phyloP scores from a whole-genome alignment of 257 asterid species.

The Penstemon barbatus region DNA sequence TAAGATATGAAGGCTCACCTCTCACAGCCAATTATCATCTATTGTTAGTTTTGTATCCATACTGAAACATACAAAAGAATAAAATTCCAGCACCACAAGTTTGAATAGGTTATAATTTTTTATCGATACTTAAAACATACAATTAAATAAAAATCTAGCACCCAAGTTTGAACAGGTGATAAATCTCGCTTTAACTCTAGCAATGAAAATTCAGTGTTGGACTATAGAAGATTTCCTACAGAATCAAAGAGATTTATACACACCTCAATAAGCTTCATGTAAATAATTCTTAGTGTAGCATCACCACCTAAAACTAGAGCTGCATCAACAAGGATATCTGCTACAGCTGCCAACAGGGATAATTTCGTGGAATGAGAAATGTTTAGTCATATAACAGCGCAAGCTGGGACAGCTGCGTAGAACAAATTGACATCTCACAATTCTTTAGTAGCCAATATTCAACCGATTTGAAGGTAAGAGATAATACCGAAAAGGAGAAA shows the following conservation, averaged over 20 bases:
- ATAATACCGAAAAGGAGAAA: too few relatives aligned
- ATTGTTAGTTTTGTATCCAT: conserved; percentile 14
- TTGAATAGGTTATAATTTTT: conserved; percentile 1
- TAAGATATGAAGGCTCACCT: conserved; percentile 9
- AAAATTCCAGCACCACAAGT: conserved; percentile 23
- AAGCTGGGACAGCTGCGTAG: conserved; percentile 26
- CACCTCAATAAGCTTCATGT: conserved; percentile 91
- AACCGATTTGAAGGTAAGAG: background rate
- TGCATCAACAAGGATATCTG: conserved; percentile 94
- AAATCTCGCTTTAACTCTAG: conserved; percentile 14
- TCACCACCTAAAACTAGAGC: conserved; percentile 96
- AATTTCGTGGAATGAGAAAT: conserved; percentile 30
- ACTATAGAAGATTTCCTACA: conserved; percentile 17
- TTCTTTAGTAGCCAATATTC: background rate
- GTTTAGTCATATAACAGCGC: conserved; percentile 19
- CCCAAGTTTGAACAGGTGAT: conserved; percentile 10
- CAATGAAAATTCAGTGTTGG: conserved; percentile 5
- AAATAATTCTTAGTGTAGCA: conserved; percentile 76
- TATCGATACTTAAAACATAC: too few relatives aligned
- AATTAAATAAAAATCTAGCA: conserved; percentile 4
- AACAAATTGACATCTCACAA: background rate
- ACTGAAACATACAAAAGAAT: conserved; percentile 13
- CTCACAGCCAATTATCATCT: conserved; percentile 15
- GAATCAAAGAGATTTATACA: conserved; percentile 31
- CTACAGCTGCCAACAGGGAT: conserved; percentile 77